Conservation (phyloP, 1,284 basidiomycete genomes). For the Ceratobasidium papillatum region DNA sequence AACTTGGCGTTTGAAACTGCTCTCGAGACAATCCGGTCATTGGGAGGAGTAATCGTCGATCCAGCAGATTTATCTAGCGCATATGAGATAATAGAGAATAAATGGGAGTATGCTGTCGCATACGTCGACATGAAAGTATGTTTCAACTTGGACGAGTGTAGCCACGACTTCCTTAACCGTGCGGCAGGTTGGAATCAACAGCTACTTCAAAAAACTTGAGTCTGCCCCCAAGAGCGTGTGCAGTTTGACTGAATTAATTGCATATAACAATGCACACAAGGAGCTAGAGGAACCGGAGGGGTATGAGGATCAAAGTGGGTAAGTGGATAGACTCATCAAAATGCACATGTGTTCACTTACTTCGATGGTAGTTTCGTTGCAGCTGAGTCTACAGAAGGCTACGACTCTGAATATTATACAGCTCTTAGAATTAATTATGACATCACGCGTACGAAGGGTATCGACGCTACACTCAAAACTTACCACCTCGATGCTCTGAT, state of each 20-base stretch:
- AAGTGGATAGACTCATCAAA: not conserved
- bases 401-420: slow-evolving; percentile 59
- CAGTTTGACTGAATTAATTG: slow-evolving; percentile 63
- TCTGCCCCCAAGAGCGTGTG: slow-evolving; percentile 65
- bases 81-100: slow-evolving; percentile 60
- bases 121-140: slow-evolving; percentile 43
- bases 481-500: slow-evolving; percentile 35
- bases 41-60: slow-evolving; percentile 70
- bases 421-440: slow-evolving; percentile 61
- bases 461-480: slow-evolving; percentile 58
- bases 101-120: slow-evolving; percentile 64
- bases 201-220: not conserved
- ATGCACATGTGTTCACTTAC: not conserved
- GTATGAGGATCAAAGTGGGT: slow-evolving; percentile 18
- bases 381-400: slow-evolving; percentile 58
- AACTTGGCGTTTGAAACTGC: slow-evolving; percentile 60
- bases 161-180: not conserved
- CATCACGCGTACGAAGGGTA: slow-evolving; percentile 59
- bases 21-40: slow-evolving; percentile 56
- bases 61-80: slow-evolving; percentile 68
- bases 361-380: not conserved
- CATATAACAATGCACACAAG: slow-evolving; percentile 59
- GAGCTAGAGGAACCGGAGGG: slow-evolving; percentile 20
- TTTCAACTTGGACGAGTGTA: not conserved
- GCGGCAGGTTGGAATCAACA: not conserved